Conservation (phyloP, 352 stramenopile genomes). For the Phytopythium ostracodes region DNA sequence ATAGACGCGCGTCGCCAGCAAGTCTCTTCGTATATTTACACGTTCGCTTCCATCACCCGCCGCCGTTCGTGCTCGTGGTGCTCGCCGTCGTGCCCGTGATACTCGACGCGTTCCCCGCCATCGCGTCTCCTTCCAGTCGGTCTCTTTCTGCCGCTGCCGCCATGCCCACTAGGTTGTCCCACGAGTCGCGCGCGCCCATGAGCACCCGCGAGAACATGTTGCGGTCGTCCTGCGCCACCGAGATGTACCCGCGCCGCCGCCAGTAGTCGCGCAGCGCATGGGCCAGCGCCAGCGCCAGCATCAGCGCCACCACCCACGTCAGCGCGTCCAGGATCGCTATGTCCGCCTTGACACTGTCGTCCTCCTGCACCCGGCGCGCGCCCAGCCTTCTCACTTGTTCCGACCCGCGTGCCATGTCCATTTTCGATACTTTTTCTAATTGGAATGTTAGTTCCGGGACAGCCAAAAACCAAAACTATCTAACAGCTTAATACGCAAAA, state of each 20-base stretch:
- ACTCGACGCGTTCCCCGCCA: neutral
- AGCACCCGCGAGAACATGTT: constrained; percentile 61
- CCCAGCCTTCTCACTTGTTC: neutral
- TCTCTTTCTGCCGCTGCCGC: neutral
- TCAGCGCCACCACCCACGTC: constrained; percentile 35
- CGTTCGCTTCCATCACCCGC: neutral
- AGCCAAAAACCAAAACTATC: no score
- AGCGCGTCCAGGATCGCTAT: constrained; percentile 35
- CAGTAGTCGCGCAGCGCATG: constrained; percentile 37
- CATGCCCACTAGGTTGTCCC: constrained; percentile 15
- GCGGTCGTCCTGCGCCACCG: constrained; percentile 65
- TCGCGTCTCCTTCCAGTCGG: neutral
- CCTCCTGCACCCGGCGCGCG: neutral
- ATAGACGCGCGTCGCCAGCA: neutral
- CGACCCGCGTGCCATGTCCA: neutral
- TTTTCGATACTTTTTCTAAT: no score
- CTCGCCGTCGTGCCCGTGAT: neutral
- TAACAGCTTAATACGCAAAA: no score
- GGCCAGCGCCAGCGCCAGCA: constrained; percentile 40
- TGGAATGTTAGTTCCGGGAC: no score
- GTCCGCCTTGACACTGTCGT: neutral
- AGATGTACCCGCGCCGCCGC: constrained; percentile 52
- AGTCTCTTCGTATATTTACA: neutral
- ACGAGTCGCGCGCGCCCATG: constrained; percentile 62
- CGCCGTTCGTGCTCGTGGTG: constrained; percentile 2